A percentile compares a stretch with the other conserved stretches of the same genome.
phyloP scores from a whole-genome alignment of 768 basidiomycete genomes.

The Rickenella mellea region DNA sequence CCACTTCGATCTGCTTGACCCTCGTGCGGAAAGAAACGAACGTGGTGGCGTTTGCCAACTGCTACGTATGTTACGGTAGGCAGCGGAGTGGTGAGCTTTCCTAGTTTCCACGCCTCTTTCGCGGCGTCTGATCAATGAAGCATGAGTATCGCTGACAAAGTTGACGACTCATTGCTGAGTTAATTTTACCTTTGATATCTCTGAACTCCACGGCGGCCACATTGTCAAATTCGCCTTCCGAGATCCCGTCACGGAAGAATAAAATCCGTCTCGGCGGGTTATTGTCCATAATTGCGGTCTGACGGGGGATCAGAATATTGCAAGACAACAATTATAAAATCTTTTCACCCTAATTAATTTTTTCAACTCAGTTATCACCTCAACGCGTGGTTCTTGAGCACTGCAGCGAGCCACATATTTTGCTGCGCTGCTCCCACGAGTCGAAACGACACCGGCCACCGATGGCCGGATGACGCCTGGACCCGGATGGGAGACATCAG shows the following conservation, averaged over 20 bases:
- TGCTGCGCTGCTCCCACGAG: slow-evolving; percentile 6
- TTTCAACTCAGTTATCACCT: slow-evolving; percentile 7
- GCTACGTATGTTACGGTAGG: slow-evolving; percentile 6
- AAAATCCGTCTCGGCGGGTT: slow-evolving; percentile 5
- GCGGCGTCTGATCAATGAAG: slow-evolving; percentile 12
- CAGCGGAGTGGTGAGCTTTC: slow-evolving; percentile 19
- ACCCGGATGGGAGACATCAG: slow-evolving; percentile 9
- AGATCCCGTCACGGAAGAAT: slow-evolving; percentile 10
- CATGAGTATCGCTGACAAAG: not conserved
- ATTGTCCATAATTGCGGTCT: not conserved
- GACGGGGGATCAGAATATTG: not conserved
- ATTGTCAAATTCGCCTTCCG: slow-evolving; percentile 9
- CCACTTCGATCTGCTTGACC: slow-evolving; percentile 5
- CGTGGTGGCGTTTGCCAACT: slow-evolving; percentile 11
- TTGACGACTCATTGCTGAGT: not conserved
- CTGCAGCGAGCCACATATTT: slow-evolving; percentile 6
- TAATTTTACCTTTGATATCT: slow-evolving; percentile 5
- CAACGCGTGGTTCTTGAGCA: slow-evolving; percentile 5
- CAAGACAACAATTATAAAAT: not conserved
- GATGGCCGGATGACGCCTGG: slow-evolving; percentile 7
- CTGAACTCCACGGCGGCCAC: slow-evolving; percentile 3
- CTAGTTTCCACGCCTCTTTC: slow-evolving; percentile 7
- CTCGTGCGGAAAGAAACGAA: slow-evolving; percentile 11
- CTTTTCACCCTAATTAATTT: slow-evolving; percentile 9
- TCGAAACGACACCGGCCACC: slow-evolving; percentile 8